These are phyloP conservation scores for Rhododendron kiyosumense DNA, from an alignment of 148 eudicot genomes.

Conservation along the genomic window DNA sequence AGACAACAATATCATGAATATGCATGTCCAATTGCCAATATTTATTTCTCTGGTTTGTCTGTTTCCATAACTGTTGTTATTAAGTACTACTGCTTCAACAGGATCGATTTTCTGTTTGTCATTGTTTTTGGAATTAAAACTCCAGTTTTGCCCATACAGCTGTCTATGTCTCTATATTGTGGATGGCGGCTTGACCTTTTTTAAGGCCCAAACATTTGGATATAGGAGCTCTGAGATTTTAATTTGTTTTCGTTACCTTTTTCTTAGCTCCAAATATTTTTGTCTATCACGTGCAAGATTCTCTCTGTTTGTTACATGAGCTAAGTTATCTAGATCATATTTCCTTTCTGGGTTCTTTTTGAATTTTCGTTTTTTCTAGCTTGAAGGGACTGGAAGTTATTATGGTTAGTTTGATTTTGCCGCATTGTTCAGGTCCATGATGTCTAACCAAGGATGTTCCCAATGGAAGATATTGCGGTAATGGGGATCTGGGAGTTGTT, in stretches of 20 bases:
- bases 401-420: background rate
- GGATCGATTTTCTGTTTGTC: too few relatives aligned
- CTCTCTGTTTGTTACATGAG: background rate
- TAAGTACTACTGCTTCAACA: too few relatives aligned
- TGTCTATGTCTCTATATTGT: background rate
- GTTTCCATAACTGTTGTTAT: too few relatives aligned
- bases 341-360: background rate
- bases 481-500: conserved; percentile 94
- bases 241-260: background rate
- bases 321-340: too few relatives aligned
- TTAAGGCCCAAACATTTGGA: background rate
- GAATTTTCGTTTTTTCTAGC: background rate
- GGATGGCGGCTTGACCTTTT: background rate
- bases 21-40: too few relatives aligned
- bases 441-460: conserved; percentile 80
- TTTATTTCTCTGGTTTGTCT: too few relatives aligned
- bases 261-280: background rate
- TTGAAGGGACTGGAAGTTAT: background rate
- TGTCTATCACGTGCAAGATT: too few relatives aligned
- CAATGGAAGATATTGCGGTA: conserved; percentile 89
- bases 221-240: background rate
- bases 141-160: background rate
- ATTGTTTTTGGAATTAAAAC: too few relatives aligned
- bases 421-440: conserved; percentile 44
- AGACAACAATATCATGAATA: too few relatives aligned